These are phyloP conservation scores for Colletotrichum zoysiae DNA, from an alignment of 2,329 filamentous ascomycete genomes.

Conservation along the genomic window DNA sequence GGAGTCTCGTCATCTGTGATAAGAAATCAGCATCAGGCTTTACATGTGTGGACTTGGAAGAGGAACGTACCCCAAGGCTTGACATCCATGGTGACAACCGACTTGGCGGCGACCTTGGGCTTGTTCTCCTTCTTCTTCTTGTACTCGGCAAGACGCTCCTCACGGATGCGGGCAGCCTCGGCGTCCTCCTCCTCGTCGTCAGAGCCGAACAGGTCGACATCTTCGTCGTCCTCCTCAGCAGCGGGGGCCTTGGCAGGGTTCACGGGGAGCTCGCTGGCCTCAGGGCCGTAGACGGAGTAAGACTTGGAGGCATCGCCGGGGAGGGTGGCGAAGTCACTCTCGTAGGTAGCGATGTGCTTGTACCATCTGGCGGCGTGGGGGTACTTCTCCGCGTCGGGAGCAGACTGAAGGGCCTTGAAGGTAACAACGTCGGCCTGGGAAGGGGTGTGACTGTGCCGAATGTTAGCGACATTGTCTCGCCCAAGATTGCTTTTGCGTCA, in stretches of 20 bases:
- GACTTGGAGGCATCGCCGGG: constrained; percentile 91
- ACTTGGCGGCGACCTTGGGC: constrained; percentile 94
- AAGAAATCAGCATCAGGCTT: constrained; percentile 44
- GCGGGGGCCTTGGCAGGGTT: constrained; percentile 89
- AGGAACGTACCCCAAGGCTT: constrained; percentile 94
- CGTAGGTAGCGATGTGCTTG: constrained; percentile 96
- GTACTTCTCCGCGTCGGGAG: constrained; percentile 87
- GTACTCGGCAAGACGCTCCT: constrained; percentile 93
- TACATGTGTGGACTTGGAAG: neutral
- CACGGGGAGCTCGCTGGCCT: constrained; percentile 79
- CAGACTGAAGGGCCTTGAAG: constrained; percentile 87
- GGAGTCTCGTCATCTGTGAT: constrained; percentile 88
- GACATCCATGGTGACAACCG: constrained; percentile 92
- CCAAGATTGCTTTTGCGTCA: constrained; percentile 4
- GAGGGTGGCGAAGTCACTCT: constrained; percentile 91
- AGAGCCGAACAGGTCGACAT: constrained; percentile 93
- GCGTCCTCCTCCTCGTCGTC: constrained; percentile 95
- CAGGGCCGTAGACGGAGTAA: constrained; percentile 92
- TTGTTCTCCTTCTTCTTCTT: constrained; percentile 97
- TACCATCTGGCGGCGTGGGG: constrained; percentile 97
- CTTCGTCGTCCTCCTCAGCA: constrained; percentile 79
- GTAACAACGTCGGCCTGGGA: constrained; percentile 96
- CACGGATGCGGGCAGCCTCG: constrained; percentile 85
- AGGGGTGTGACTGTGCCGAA: constrained; percentile 66
- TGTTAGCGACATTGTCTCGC: constrained; percentile 29